These are phyloP conservation scores for Dimargaris cristalligena DNA, from an alignment of 192 early-diverging fungal genomes.

Conservation along the genomic window DNA sequence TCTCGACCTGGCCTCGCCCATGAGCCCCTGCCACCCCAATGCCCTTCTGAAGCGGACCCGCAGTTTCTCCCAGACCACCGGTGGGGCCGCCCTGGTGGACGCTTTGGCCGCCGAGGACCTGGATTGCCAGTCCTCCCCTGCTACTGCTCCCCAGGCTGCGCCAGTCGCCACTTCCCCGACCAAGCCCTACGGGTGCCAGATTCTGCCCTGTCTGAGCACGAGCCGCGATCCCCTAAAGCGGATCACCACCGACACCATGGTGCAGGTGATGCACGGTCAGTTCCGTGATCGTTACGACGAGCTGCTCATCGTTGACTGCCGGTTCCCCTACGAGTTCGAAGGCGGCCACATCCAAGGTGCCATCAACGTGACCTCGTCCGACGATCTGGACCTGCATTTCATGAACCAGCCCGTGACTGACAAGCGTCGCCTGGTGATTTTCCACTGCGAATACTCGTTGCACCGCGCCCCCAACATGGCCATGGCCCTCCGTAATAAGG, in stretches of 20 bases:
- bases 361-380: slow-evolving; percentile 44
- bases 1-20: neutral
- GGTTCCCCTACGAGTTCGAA: slow-evolving; percentile 74
- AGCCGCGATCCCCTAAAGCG: slow-evolving; percentile 44
- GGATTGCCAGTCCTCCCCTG: no score
- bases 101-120: neutral
- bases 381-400: slow-evolving; percentile 40
- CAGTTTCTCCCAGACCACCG: neutral
- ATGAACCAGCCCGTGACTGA: slow-evolving; percentile 24
- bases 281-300: slow-evolving; percentile 39
- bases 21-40: neutral
- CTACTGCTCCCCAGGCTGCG: no score
- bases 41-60: slow-evolving; percentile 9
- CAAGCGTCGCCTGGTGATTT: slow-evolving; percentile 43
- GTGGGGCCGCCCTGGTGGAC: neutral
- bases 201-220: slow-evolving; percentile 32
- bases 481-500: slow-evolving; percentile 49
- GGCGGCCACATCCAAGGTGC: slow-evolving; percentile 69
- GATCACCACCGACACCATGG: slow-evolving; percentile 36
- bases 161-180: neutral
- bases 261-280: slow-evolving; percentile 46
- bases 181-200: slow-evolving; percentile 16
- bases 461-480: slow-evolving; percentile 76
- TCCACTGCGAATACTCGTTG: slow-evolving; percentile 77
- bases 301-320: slow-evolving; percentile 60